Evolutionary conservation across 176 grass and related monocot genomes (phyloP), one percentile per base, ranked within the genome.

Genomic region (Saccharum officinarum): DNA sequence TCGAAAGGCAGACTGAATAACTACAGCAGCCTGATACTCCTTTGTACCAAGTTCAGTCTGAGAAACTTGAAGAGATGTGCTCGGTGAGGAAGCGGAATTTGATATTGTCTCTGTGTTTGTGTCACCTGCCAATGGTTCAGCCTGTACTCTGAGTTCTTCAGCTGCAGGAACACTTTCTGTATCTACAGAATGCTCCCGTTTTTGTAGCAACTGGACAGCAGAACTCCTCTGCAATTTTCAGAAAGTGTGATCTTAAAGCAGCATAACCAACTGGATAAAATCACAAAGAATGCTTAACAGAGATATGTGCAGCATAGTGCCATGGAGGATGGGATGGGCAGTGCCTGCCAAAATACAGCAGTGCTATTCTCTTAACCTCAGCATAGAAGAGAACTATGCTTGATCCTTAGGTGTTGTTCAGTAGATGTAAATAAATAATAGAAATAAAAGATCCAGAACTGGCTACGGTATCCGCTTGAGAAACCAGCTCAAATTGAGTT

Each of bases 1-100:
- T 83, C 96, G 89, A 89, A 94, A 98, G 54, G 87, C 85, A 59
- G 93, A 94, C 45, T 98, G 96, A 92, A 98, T 92, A 90, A 94
- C 83, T 62, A 69, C 86, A 49, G 91, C 93, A 76, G 97, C 91
- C 71, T 84, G 88, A 78, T 95, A 70, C 77, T 98, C 89, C 64
- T 80, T 92, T 60, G 73, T 55, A 63, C 39, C 59, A 70, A 67
- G 68, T 87, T 97, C 84, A 79, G 67, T 73, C 69, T 92, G 83
- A 69, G 70, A 79, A 79, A 79, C 57, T 64, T 81, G 62, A 74
- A 90, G 75, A 86, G 84, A 70, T 59, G 79, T 90, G 34, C 78
- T 64, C 5, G 82, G 87, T 28, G 87, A 65, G 71, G 66, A 77
- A 52, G 63, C 78, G 5, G 83, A 90, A 76, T 80, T 87, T 82